Conservation (phyloP, 2,329 filamentous ascomycete species). For the Pseudogymnoascus pannorum region DNA sequence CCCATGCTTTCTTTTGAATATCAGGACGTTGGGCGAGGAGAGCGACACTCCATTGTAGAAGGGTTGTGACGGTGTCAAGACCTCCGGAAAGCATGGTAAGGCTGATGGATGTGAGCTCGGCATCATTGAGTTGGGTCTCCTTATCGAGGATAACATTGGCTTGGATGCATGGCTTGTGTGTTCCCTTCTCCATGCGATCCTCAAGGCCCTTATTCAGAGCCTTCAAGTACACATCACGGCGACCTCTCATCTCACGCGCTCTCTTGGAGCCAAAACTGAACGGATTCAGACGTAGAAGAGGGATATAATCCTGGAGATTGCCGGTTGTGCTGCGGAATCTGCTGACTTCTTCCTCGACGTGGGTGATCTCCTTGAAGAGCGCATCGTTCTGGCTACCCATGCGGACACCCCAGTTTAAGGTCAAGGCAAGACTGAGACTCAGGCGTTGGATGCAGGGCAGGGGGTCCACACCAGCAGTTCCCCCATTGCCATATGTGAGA, state of each 20-base stretch:
- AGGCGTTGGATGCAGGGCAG: slow-evolving; percentile 63
- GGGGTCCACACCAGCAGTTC: slow-evolving; percentile 49
- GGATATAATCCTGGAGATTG: slow-evolving; percentile 56
- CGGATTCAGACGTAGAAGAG: slow-evolving; percentile 51
- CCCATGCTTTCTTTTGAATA: slow-evolving; percentile 52
- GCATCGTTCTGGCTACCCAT: slow-evolving; percentile 52
- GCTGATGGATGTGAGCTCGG: slow-evolving; percentile 58
- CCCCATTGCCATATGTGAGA: slow-evolving; percentile 48
- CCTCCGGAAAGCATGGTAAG: slow-evolving; percentile 63
- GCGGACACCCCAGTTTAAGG: slow-evolving; percentile 59
- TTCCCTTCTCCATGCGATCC: slow-evolving; percentile 52
- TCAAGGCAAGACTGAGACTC: slow-evolving; percentile 53
- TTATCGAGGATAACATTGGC: slow-evolving; percentile 59
- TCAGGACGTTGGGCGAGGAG: slow-evolving; percentile 52
- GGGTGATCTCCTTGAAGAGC: slow-evolving; percentile 55
- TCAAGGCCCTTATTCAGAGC: slow-evolving; percentile 52
- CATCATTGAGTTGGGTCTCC: slow-evolving; percentile 53
- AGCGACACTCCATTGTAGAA: slow-evolving; percentile 58
- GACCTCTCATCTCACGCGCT: slow-evolving; percentile 51
- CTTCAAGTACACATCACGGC: slow-evolving; percentile 53
- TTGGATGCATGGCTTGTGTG: slow-evolving; percentile 57
- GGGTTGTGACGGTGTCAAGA: slow-evolving; percentile 58
- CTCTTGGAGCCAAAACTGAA: slow-evolving; percentile 51
- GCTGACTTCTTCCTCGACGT: slow-evolving; percentile 54
- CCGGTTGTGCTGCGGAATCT: slow-evolving; percentile 53